Evolutionary conservation across 192 early-diverging fungal species (phyloP).

Genomic region (Allomyces javanicus): DNA sequence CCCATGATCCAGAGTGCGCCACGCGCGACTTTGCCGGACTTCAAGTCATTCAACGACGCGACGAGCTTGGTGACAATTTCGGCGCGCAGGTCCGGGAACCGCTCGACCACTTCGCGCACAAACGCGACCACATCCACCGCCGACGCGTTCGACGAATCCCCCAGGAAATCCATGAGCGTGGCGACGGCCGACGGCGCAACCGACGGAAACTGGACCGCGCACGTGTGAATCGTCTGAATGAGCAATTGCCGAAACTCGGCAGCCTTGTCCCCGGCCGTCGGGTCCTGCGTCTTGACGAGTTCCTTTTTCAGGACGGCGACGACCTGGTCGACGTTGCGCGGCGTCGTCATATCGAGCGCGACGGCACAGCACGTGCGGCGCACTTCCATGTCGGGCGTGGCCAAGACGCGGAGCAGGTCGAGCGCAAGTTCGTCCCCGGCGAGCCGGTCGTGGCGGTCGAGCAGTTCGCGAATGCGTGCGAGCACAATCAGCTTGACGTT

Average conservation of each 20-base stretch:
- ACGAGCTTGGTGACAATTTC: constrained; percentile 66
- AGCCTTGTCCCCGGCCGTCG: constrained; percentile 33
- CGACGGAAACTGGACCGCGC: constrained; percentile 88
- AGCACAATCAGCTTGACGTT: constrained; percentile 95
- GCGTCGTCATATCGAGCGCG: constrained; percentile 76
- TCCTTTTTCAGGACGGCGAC: constrained; percentile 90
- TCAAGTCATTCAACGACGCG: constrained; percentile 55
- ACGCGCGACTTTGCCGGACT: constrained; percentile 76
- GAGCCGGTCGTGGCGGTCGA: constrained; percentile 59
- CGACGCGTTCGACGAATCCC: constrained; percentile 58
- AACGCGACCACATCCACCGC: constrained; percentile 92
- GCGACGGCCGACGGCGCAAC: constrained; percentile 92
- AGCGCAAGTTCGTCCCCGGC: constrained; percentile 85
- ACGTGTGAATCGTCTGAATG: constrained; percentile 87
- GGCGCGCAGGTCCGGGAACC: constrained; percentile 70
- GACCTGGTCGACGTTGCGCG: constrained; percentile 81
- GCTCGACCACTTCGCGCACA: constrained; percentile 93
- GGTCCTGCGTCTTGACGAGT: constrained; percentile 74
- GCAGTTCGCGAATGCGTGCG: constrained; percentile 71
- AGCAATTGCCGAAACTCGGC: constrained; percentile 84
- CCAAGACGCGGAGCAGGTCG: constrained; percentile 82
- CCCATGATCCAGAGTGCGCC: constrained; percentile 98
- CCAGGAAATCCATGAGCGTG: constrained; percentile 85
- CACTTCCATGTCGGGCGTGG: constrained; percentile 85
- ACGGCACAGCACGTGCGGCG: constrained; percentile 70